Conservation (phyloP, 768 basidiomycete genomes). For the Mrakia hoshinonis region DNA sequence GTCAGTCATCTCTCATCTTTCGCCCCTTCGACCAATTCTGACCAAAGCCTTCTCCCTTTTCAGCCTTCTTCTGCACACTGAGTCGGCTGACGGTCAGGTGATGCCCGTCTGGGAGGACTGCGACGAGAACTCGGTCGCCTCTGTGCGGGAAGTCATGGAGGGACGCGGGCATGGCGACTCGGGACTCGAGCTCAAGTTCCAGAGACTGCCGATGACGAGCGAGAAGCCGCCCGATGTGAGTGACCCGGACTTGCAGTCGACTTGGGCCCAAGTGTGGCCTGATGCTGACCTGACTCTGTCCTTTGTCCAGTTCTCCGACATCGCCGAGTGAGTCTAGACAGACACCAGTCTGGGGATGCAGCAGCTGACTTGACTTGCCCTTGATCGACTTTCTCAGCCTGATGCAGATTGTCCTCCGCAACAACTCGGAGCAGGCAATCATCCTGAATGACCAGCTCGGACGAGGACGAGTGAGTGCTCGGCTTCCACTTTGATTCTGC, state of each 20-base stretch:
- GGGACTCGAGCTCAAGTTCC: constrained; percentile 63
- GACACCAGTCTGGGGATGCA: background rate
- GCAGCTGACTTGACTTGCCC: constrained; percentile 20
- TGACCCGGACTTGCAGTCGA: constrained; percentile 11
- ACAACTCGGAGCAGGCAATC: constrained; percentile 58
- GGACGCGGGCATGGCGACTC: constrained; percentile 28
- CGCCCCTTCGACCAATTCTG: background rate
- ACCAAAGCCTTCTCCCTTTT: background rate
- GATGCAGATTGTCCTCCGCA: constrained; percentile 57
- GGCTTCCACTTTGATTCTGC: background rate
- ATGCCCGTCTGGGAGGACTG: constrained; percentile 94
- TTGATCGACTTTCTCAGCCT: background rate
- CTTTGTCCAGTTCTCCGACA: constrained; percentile 24
- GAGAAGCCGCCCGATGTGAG: constrained; percentile 51
- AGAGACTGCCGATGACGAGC: constrained; percentile 84
- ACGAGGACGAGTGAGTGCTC: constrained; percentile 24
- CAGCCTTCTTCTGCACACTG: constrained; percentile 80
- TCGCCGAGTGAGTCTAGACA: constrained; percentile 31
- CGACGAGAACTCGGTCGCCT: constrained; percentile 58
- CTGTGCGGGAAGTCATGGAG: constrained; percentile 81
- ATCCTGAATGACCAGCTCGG: constrained; percentile 95
- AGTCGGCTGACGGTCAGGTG: constrained; percentile 75
- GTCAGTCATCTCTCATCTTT: constrained; percentile 42
- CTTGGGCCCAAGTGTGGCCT: background rate
- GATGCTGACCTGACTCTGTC: background rate